Evolutionary conservation across 768 basidiomycete species (phyloP), one percentile per base, ranked within the genome.

Genomic region (Auriscalpium vulgare): DNA sequence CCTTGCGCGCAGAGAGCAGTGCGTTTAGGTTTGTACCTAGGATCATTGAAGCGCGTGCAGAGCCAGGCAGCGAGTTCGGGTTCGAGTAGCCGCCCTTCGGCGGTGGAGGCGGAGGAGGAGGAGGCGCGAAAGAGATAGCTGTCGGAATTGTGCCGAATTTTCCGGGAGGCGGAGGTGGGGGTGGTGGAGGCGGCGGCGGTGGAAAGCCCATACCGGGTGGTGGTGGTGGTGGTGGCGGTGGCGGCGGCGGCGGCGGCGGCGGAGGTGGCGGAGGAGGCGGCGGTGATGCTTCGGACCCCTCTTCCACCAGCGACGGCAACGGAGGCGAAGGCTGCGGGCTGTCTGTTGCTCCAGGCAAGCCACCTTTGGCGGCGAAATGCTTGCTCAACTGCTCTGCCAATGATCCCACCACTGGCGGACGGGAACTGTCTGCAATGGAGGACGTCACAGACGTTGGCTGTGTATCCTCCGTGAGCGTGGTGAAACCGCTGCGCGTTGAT

Each of bases 1-100:
- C 91, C 70, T 97, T 97, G 50, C 92, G 87, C 47, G 78, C 76
- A 49, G 78, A 76, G 17, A 84, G 67, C 60, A 85, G 69, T 35
- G 75, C 75, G 60, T 75, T 78, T 48, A 87, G 66, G 60, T 81
- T 84, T 19, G 77, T 69, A 16, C 87, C 81, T 2, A 84, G 69
- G 8, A 86, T 69, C 64, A 80, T 72, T 14, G 88, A 87, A 38
- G 78, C 75, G 23, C 84, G 84, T 38, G 78, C 72, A 35, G 84
- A 86, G 46, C 62, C 68, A 43, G 73, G 72, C 37, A 70, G 65
- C 2, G 77, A 77, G 35, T 58, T 67, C 11, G 72, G 63, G n/a
- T 66, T 62, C 3, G 76, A 75, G 10, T 64, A 53, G 11, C 59
- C 57, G 49, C 69, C 69, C 57, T 56, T 69, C 59, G 71, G 71